Conservation (phyloP, 768 basidiomycete species). For the Dentipellis sp. region DNA sequence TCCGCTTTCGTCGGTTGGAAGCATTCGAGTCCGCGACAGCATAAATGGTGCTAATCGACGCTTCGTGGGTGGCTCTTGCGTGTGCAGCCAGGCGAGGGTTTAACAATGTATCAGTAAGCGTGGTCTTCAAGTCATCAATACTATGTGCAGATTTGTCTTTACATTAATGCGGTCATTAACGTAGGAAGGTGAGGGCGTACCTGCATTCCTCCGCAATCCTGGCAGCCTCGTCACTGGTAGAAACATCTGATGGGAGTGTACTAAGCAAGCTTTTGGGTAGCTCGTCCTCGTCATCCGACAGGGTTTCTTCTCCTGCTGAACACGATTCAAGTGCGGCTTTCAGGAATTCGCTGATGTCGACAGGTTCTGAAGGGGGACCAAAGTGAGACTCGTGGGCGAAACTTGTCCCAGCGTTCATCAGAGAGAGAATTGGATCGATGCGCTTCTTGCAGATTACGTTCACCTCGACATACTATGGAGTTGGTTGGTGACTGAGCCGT, state of each 20-base stretch:
- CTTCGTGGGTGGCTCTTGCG: conserved; percentile 44
- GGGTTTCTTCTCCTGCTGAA: neutral
- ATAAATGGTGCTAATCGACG: conserved; percentile 28
- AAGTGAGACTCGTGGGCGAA: conserved; percentile 13
- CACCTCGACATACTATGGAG: too few relatives aligned
- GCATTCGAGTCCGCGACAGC: conserved; percentile 23
- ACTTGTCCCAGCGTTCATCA: neutral
- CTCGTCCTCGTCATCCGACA: too few relatives aligned
- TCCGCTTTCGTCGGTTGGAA: conserved; percentile 27
- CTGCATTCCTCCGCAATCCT: conserved; percentile 26
- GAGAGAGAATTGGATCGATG: too few relatives aligned
- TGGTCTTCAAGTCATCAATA: conserved; percentile 38
- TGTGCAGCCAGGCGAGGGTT: conserved; percentile 50
- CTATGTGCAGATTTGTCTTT: conserved; percentile 26
- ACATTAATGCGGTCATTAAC: neutral
- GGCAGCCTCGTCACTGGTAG: neutral
- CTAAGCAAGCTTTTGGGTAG: too few relatives aligned
- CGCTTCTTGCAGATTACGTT: too few relatives aligned
- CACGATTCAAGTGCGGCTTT: conserved; percentile 8
- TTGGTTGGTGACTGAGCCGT: too few relatives aligned
- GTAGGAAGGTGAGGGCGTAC: conserved; percentile 14
- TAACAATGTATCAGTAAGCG: conserved; percentile 38
- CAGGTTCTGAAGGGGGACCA: conserved; percentile 20
- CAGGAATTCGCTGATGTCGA: conserved; percentile 22
- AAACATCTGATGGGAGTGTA: too few relatives aligned